A percentile compares a stretch with the other conserved stretches of the same genome.
These are phyloP conservation scores for Cladosporium sp. DNA, from an alignment of 2,329 filamentous ascomycete genomes.

Conservation along the genomic window DNA sequence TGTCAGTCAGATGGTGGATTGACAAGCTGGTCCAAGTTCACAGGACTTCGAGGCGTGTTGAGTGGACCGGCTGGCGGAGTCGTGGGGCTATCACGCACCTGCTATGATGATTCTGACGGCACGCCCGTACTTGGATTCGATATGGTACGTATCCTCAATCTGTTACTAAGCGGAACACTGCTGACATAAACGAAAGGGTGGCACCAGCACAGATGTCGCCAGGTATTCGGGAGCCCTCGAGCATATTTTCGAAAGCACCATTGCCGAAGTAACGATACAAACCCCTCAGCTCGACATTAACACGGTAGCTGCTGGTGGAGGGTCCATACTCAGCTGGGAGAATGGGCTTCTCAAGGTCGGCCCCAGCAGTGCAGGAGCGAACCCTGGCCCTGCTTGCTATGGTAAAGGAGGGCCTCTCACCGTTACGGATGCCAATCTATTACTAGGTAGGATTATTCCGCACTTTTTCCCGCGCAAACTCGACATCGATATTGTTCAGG, in stretches of 20 bases:
- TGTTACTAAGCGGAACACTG: not conserved
- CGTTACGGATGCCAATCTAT: conserved; percentile 39
- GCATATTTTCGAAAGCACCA: conserved; percentile 25
- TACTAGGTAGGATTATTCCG: conserved; percentile 35
- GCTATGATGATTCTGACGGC: conserved; percentile 74
- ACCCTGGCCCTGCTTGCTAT: conserved; percentile 39
- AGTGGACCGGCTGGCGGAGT: conserved; percentile 85
- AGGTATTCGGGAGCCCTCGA: conserved; percentile 23
- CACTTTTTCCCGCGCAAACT: conserved; percentile 37
- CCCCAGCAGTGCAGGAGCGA: conserved; percentile 27
- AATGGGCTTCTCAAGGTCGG: conserved; percentile 24
- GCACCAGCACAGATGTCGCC: conserved; percentile 25
- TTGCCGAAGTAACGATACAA: conserved; percentile 24
- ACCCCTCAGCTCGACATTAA: conserved; percentile 29
- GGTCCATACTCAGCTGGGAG: conserved; percentile 23
- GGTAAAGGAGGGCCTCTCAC: conserved; percentile 39
- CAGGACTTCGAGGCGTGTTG: conserved; percentile 75
- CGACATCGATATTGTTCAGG: conserved; percentile 23
- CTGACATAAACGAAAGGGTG: conserved; percentile 24
- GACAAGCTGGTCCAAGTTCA: conserved; percentile 65
- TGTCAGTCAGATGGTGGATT: conserved; percentile 76
- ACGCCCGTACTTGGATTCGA: conserved; percentile 73
- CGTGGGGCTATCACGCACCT: conserved; percentile 83
- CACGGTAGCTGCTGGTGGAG: conserved; percentile 28
- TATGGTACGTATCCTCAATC: conserved; percentile 22